Conservation (phyloP, 768 basidiomycete genomes). For the Tricholoma flavovirens region DNA sequence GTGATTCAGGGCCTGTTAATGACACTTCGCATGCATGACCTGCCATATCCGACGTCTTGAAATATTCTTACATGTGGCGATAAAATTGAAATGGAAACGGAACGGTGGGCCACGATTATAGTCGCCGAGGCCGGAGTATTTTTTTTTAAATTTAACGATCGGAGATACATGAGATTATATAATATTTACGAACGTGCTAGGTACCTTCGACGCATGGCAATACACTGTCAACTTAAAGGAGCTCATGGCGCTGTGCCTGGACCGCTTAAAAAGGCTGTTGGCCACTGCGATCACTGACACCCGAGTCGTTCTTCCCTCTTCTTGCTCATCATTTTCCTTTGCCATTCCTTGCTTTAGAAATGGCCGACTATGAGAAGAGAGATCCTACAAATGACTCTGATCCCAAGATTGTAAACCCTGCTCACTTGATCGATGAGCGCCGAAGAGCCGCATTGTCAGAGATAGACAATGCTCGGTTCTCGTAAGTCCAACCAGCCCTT, state of each 20-base stretch:
- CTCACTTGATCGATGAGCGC: constrained; percentile 55
- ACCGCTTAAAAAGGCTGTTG: not conserved
- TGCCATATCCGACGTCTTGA: no score
- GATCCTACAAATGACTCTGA: constrained; percentile 26
- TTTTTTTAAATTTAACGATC: not conserved
- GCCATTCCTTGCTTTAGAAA: constrained; percentile 1
- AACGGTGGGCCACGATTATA: no score
- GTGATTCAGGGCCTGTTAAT: no score
- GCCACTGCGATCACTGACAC: not conserved
- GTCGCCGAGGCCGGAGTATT: no score
- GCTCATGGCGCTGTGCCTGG: not conserved
- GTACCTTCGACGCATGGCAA: constrained; percentile 8
- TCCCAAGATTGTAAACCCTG: constrained; percentile 22
- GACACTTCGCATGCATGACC: no score
- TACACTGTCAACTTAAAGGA: not conserved
- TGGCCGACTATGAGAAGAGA: constrained; percentile 33
- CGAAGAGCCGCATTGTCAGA: constrained; percentile 79
- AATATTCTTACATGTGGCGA: no score
- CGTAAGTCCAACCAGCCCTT: constrained; percentile 39
- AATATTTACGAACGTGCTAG: constrained; percentile 33
- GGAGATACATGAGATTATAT: no score
- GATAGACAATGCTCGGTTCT: constrained; percentile 82
- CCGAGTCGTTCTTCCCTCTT: constrained; percentile 3
- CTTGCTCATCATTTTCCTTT: not conserved
- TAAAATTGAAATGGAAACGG: no score